Evolutionary conservation across 2,329 filamentous ascomycete genomes (phyloP), one percentile per base, ranked within the genome.

Genomic region (Aspergillus sp.): DNA sequence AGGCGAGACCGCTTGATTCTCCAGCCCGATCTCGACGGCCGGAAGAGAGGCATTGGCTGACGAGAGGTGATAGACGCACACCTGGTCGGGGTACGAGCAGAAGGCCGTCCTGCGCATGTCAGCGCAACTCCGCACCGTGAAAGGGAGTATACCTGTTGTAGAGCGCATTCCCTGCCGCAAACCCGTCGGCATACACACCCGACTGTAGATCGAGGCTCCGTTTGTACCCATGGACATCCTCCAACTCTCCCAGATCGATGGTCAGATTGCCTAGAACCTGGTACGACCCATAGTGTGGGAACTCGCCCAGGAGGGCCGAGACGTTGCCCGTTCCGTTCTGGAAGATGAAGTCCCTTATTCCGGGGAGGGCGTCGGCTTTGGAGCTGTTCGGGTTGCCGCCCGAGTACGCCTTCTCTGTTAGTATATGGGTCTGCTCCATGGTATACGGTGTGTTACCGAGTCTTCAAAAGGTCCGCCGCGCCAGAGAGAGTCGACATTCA

Each of bases 1-100:
- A 1, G 59, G 25, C 4, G 67, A 59, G 1, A 71, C 60, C 2
- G 76, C 63, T 9, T 64, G 55, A 52, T 82, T 81, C 19, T 76
- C 72, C 2, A 81, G 62, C 2, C 58, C 60, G 7, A 82, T 49
- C 0, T 65, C 66, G 0, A 82, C 56, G 0, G 47, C 53, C 2
- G 80, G 78, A 2, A 82, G 62, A 0, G 55, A 45, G 2, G 21
- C 34, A 1, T 60, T 59, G 0, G 71, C 70, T 0, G 25, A 29
- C 25, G 52, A 48, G 2, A 76, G 41, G 2, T 63, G 56, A 44
- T 76, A 76, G 1, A 75, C 66, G 41, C 75, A 77, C 6, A 74
- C 67, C 23, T 72, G 64, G 49, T 76, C 69, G 0, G 74, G 73
- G 34, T 70, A 70, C 0, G 58, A 61, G 47, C 63, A 65, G 31